Base-by-base conservation (phyloP, 2,329 filamentous ascomycete genomes). In the Geosmithia morbida region DNA sequence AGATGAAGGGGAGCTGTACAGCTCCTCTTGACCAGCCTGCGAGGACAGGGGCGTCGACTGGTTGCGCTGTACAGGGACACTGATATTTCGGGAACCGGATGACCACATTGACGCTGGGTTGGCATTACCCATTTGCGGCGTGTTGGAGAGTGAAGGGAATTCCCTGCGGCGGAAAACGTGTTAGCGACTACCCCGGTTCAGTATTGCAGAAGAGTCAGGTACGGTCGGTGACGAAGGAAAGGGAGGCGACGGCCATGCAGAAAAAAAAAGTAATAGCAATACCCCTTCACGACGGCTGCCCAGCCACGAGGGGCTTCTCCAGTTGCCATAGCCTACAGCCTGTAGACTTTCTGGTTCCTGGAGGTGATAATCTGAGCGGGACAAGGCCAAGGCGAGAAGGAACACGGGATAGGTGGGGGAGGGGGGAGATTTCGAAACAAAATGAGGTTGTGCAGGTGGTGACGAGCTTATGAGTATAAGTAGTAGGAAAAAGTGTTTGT, bases 61-160 rank as follows among this genome's bases (percentile, higher is more conserved):
- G 50, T 69, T 74, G 48, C 76, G 67, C 52, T 71, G 74, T 50
- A 73, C 64, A 26, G 66, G 66, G 1, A 66, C 71, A 43, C 65
- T 66, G 48, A 75, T 60, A 49, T 65, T 72, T 51, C 75, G 66
- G 17, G 70, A 64, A 7, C 68, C 69, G 51, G 66, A 65, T 41
- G 74, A 70, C 76, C 76, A 80, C 62, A 79, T 67, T 5, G 73
- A 73, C 14, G 69, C 63, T 51, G 70, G 70, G 43, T 59, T 70
- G 7, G 68, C 60, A 49, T 61, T 72, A 26, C 70, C 63, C 42
- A 77, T 61, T 55, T 77, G 74, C 43, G 75, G 66, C 52, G 74
- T 79, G 55, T 77, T 79, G 46, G 77, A 81, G 54, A 83, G 62
- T 19, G 78, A 80, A 8, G 79, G 79, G 48, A 83, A 83, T 57